Conservation (phyloP, 257 asterid genomes). For the Plantago ovata region DNA sequence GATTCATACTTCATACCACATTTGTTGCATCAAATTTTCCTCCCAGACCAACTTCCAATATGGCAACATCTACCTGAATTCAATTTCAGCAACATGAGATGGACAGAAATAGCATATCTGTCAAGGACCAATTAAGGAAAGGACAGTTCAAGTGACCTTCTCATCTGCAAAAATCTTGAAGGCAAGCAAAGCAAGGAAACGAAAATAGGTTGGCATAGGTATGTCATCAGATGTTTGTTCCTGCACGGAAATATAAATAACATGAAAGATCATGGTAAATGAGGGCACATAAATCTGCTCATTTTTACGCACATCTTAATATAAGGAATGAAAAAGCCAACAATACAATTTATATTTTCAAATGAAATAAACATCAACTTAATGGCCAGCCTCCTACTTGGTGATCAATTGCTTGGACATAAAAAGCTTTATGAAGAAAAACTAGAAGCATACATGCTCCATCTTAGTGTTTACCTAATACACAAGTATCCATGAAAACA, state of each 20-base stretch:
- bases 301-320: not conserved
- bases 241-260: slow-evolving; percentile 33
- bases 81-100: slow-evolving; percentile 19
- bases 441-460: too few relatives aligned
- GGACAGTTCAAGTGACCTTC: slow-evolving; percentile 45
- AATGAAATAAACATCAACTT: slow-evolving; percentile 1
- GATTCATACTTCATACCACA: slow-evolving; percentile 82
- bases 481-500: too few relatives aligned
- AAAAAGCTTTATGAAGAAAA: too few relatives aligned
- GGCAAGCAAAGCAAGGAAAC: slow-evolving; percentile 94
- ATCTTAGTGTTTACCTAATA: too few relatives aligned
- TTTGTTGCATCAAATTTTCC: slow-evolving; percentile 95
- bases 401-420: too few relatives aligned
- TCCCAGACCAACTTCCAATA: slow-evolving; percentile 96
- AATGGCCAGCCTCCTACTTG: too few relatives aligned
- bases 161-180: slow-evolving; percentile 91
- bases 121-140: slow-evolving; percentile 12
- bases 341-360: too few relatives aligned
- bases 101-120: slow-evolving; percentile 13
- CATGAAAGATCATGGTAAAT: slow-evolving; percentile 17
- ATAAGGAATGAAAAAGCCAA: not conserved
- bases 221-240: slow-evolving; percentile 54
- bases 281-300: not conserved
- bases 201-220: slow-evolving; percentile 96
- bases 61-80: slow-evolving; percentile 88